Evolutionary conservation across 1,284 basidiomycete genomes (phyloP), one percentile per base, ranked within the genome.

Genomic region (Pseudomicrostroma phylloplanum): DNA sequence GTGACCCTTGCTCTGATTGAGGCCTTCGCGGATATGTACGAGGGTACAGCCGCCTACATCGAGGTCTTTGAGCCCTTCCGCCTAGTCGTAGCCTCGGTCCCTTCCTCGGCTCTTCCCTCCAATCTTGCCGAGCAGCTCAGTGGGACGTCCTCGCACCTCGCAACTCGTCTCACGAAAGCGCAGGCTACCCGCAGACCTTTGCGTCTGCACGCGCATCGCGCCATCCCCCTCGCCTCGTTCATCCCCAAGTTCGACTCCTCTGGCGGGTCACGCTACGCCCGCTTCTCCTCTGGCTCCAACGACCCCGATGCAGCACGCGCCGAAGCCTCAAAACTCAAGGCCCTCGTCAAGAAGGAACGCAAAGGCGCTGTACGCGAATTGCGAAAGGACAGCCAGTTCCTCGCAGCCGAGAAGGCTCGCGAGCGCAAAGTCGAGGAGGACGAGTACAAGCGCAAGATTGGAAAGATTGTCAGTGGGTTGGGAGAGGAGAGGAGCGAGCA

Each of bases 301-400:
- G 94, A 98, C 80, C 93, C 96, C 1, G 93, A 99, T 79, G 86
- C 86, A 62, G 92, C 96, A 76, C 87, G 91, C 53, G 92, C 91
- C 70, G 90, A 91, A 68, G 85, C 86, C 0, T 82, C 87, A 65
- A 98, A 98, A 81, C 81, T 98, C 72, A 88, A 89, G 57, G 85
- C 87, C 42, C 86, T 94, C 79, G 88, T 92, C 83, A 96, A 96
- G 82, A 89, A 97, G 82, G 96, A 98, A 82, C 85, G 86, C 78
- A 98, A 97, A 83, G 93, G 96, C 40, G 96, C 96, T 1, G 92
- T 99, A 65, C 85, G 94, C 60, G 96, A 99, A 78, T 83, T 99
- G 62, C 87, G 96, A 66, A 96, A 96, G 83, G 96, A 99, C 80
- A 88, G 91, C 66, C 85, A 86, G 66, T 98, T 97, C 85, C 83